Evolutionary conservation across 192 early-diverging fungal species (phyloP), one percentile per base, ranked within the genome.

Genomic region (Funneliformis mosseae): DNA sequence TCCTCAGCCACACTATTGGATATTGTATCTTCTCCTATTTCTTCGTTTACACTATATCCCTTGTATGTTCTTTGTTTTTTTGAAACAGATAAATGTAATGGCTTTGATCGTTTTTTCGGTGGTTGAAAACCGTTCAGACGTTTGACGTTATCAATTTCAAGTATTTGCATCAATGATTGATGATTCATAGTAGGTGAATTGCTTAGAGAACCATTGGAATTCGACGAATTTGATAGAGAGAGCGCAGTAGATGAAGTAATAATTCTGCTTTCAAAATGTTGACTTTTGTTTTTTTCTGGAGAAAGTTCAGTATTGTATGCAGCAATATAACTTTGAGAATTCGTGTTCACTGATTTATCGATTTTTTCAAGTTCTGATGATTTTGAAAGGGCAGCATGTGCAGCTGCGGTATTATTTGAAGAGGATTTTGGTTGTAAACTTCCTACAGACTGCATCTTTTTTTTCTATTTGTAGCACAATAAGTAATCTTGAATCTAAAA

Each of bases 41-140:
- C 39, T 6, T 21, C 38, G 5, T 39, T 60, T 9, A 48, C 42
- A 74, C 0, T n/a, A 38, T 74, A 11, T 27, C 25, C 5, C n/a
- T 33, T 50, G 10, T 9, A 63, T 8, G 41, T 42, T 60, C 21
- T 25, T 62, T 38, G 43, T 76, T 62, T 28, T 39, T 62, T 76
- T 23, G 73, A 74, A 74, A 48, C 73, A 4, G 73, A 74, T 28
- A 76, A 39, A 11, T 63, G 62, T 11, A 76, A 62, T 39, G 60
- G 39, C 12, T 45, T 63, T 41, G 59, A 28, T 38, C 60, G 38
- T 23, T 62, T 23, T 62, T 63, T 76, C 55, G 70, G 42, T n/a
- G 59, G 33, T n/a, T 12, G 74, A 76, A 63, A 76, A 23, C 21
- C 28, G 39, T 59, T 39, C 10, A 8, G 50, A 70, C 38, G n/a